These are phyloP conservation scores for Penicillium manginii DNA, from an alignment of 495 filamentous ascomycete genomes.

Conservation along the genomic window DNA sequence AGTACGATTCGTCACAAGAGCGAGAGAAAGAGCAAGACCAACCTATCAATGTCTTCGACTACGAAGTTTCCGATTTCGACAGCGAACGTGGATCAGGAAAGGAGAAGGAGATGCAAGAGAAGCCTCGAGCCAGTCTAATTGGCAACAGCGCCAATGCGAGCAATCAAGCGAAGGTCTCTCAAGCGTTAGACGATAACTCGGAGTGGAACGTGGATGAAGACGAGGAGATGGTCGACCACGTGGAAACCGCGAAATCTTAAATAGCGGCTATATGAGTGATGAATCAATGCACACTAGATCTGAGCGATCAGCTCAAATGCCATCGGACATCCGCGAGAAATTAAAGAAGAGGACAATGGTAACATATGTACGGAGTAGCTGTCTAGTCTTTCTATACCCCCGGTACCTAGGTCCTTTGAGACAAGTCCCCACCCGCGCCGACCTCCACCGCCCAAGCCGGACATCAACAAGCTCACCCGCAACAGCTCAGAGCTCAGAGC, in stretches of 20 bases:
- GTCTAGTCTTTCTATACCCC: too few relatives aligned
- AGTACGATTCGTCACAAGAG: background rate
- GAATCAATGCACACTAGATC: constrained; percentile 20
- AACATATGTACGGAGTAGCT: too few relatives aligned
- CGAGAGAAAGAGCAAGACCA: constrained; percentile 4
- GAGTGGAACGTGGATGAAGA: constrained; percentile 21
- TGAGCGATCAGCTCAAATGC: background rate
- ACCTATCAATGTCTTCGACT: constrained; percentile 47
- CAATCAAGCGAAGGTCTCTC: background rate
- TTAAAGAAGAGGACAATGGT: background rate
- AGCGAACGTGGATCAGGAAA: constrained; percentile 29
- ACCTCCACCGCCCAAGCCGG: constrained; percentile 11
- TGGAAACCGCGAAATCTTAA: constrained; percentile 17
- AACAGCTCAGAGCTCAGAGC: background rate
- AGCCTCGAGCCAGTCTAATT: constrained; percentile 27
- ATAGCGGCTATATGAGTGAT: constrained; percentile 21
- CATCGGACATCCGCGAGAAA: background rate
- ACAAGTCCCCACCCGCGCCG: constrained; percentile 29
- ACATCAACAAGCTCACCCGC: constrained; percentile 2
- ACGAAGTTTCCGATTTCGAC: constrained; percentile 44
- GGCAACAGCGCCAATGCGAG: constrained; percentile 14
- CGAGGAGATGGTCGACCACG: constrained; percentile 19
- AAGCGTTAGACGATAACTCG: constrained; percentile 11
- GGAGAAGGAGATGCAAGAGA: constrained; percentile 49
- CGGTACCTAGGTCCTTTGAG: too few relatives aligned